These are phyloP conservation scores for Vigna trinervia DNA, from an alignment of 306 rosid species.

Conservation along the genomic window DNA sequence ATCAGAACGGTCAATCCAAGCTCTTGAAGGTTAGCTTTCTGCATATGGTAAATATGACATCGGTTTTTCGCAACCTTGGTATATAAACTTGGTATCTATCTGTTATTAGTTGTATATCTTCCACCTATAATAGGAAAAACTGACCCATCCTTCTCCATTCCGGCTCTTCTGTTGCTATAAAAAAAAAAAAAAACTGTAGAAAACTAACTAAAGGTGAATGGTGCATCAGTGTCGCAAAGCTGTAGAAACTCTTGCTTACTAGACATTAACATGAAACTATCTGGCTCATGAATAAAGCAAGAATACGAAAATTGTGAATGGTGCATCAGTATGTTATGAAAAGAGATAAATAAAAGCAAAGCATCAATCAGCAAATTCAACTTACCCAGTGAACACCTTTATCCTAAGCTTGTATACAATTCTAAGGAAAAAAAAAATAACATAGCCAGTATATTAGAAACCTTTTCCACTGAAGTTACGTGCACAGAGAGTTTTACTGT, in stretches of 20 bases:
- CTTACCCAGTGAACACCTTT: too few relatives aligned
- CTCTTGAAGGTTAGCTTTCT: slow-evolving; percentile 85
- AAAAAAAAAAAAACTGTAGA: neutral
- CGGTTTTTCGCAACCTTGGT: neutral
- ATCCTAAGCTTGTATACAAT: too few relatives aligned
- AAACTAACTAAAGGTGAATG: neutral
- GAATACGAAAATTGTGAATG: neutral
- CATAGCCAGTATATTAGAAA: neutral
- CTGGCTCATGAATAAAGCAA: neutral
- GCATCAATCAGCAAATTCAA: too few relatives aligned
- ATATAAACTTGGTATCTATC: too few relatives aligned
- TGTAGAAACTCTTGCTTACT: neutral
- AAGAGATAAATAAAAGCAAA: slow-evolving; percentile 3
- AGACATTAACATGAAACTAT: neutral
- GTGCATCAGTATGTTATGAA: neutral
- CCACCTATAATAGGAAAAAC: slow-evolving; percentile 11
- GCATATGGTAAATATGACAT: slow-evolving; percentile 8
- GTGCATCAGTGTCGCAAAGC: neutral
- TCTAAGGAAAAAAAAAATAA: neutral
- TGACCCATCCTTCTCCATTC: slow-evolving; percentile 27
- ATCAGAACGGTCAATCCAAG: slow-evolving; percentile 87
- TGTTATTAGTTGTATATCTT: slow-evolving; percentile 12
- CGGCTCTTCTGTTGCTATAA: neutral
- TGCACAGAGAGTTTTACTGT: too few relatives aligned
- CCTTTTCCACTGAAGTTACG: neutral